These are phyloP conservation scores for Cudoniella acicularis DNA, from an alignment of 495 filamentous ascomycete species.

Conservation along the genomic window DNA sequence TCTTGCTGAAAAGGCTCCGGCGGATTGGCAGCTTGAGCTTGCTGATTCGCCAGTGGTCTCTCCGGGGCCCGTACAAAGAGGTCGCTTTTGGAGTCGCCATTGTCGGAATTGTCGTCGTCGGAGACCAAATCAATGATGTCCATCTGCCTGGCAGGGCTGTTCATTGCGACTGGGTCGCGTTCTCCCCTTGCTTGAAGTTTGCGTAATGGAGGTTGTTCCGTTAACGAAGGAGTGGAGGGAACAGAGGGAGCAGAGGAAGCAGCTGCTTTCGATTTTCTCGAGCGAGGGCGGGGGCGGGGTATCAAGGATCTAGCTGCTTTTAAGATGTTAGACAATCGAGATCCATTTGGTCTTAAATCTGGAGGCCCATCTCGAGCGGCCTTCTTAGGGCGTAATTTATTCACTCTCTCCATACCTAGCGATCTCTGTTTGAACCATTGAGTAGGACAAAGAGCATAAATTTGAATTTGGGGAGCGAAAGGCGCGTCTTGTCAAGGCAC, in stretches of 20 bases:
- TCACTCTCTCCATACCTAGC: too few relatives aligned
- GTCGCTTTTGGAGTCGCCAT: too few relatives aligned
- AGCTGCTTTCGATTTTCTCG: neutral
- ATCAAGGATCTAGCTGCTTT: neutral
- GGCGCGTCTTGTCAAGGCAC: neutral
- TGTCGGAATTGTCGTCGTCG: neutral
- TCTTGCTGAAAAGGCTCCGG: too few relatives aligned
- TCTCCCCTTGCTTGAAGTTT: neutral
- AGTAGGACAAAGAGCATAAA: too few relatives aligned
- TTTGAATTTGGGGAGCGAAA: neutral
- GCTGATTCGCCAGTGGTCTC: neutral
- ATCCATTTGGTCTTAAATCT: neutral
- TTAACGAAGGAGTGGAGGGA: neutral
- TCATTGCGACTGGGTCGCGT: too few relatives aligned
- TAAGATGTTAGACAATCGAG: neutral
- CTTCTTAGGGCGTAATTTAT: neutral
- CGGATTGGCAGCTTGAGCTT: neutral
- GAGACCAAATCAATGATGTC: neutral
- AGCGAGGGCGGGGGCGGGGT: neutral
- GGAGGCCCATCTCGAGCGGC: neutral
- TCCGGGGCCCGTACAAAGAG: neutral
- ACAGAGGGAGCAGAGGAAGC: neutral
- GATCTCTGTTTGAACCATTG: too few relatives aligned
- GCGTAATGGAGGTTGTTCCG: neutral
- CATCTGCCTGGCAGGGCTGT: neutral